phyloP scores from a whole-genome alignment of 2,329 filamentous ascomycete genomes.

The Macrophomina phaseolina region DNA sequence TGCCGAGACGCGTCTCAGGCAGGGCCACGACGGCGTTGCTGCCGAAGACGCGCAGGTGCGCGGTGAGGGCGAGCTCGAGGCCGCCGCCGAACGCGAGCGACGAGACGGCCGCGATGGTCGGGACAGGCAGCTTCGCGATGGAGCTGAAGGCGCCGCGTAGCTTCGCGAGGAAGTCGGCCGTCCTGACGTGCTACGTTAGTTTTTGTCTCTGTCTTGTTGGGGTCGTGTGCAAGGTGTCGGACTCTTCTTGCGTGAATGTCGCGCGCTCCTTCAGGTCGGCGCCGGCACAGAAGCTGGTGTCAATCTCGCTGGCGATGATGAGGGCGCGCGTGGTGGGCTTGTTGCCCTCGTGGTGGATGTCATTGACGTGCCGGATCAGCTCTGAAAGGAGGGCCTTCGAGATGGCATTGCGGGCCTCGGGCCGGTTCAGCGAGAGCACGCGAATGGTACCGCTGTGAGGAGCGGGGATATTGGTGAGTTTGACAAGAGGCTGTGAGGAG shows the following conservation, averaged over 20 bases:
- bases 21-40: slow-evolving; percentile 80
- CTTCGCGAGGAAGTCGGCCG: slow-evolving; percentile 74
- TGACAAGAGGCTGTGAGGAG: slow-evolving; percentile 59
- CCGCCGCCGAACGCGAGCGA: slow-evolving; percentile 90
- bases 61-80: slow-evolving; percentile 88
- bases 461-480: slow-evolving; percentile 76
- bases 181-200: slow-evolving; percentile 58
- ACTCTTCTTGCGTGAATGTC: slow-evolving; percentile 80
- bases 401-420: slow-evolving; percentile 86
- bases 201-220: slow-evolving; percentile 14
- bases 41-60: slow-evolving; percentile 85
- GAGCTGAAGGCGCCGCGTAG: slow-evolving; percentile 77
- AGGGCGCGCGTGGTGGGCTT: slow-evolving; percentile 74
- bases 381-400: slow-evolving; percentile 76
- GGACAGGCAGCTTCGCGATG: slow-evolving; percentile 78
- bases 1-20: slow-evolving; percentile 90
- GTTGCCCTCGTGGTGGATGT: slow-evolving; percentile 66
- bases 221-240: slow-evolving; percentile 36
- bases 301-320: slow-evolving; percentile 83
- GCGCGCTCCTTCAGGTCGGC: slow-evolving; percentile 91
- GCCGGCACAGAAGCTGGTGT: slow-evolving; percentile 89
- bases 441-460: slow-evolving; percentile 83
- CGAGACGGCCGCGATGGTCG: slow-evolving; percentile 86
- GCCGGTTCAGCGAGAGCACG: slow-evolving; percentile 85
- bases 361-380: slow-evolving; percentile 74